Evolutionary conservation across 768 basidiomycete genomes (phyloP).

Genomic region (Dendrothele bispora): DNA sequence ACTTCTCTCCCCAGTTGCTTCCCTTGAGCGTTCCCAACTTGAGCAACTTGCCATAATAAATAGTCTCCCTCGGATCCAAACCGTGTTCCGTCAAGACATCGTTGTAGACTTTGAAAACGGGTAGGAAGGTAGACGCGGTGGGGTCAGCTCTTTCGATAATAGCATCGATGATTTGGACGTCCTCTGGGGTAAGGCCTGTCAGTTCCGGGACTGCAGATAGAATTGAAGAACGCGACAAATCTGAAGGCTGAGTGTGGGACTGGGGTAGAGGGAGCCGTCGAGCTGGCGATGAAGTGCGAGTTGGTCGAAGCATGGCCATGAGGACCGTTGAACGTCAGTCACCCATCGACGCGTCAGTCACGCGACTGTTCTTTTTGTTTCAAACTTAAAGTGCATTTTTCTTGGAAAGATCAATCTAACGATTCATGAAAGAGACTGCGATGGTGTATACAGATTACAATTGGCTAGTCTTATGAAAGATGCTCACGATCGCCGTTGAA

Average conservation of each 20-base stretch:
- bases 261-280: conserved; percentile 24
- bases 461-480: too few species aligned
- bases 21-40: conserved; percentile 84
- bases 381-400: too few species aligned
- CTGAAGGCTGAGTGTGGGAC: conserved; percentile 16
- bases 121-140: conserved; percentile 72
- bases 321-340: too few species aligned
- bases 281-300: conserved; percentile 47
- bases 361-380: too few species aligned
- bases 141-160: conserved; percentile 70
- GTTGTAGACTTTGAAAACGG: conserved; percentile 85
- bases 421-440: too few species aligned
- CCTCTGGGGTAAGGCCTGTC: conserved; percentile 47
- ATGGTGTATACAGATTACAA: too few species aligned
- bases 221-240: conserved; percentile 41
- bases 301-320: conserved; percentile 49
- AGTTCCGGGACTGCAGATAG: conserved; percentile 47
- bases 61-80: conserved; percentile 76
- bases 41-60: conserved; percentile 79
- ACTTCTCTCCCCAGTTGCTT: conserved; percentile 79
- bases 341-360: too few species aligned
- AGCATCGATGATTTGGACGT: conserved; percentile 73
- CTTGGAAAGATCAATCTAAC: too few species aligned
- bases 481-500: too few species aligned
- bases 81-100: conserved; percentile 73